Evolutionary conservation across 257 asterid genomes (phyloP).

Genomic region (Salvia hispanica): DNA sequence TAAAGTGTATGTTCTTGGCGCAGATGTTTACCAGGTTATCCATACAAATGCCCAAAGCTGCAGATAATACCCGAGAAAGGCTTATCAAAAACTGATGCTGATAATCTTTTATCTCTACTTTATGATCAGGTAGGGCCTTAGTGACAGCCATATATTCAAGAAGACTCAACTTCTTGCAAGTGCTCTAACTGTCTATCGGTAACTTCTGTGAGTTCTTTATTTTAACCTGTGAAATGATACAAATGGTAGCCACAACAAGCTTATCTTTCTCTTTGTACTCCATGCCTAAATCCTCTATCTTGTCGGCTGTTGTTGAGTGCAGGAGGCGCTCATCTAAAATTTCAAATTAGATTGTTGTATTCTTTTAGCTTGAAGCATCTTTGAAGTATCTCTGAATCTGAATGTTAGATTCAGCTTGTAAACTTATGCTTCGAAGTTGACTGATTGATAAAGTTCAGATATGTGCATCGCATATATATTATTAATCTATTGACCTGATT

Average conservation of each 20-base stretch:
- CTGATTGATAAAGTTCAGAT: background rate
- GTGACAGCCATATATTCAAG: constrained; percentile 28
- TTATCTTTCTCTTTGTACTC: background rate
- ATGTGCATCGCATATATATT: background rate
- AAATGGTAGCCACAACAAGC: background rate
- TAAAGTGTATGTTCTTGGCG: constrained; percentile 30
- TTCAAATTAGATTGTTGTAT: background rate
- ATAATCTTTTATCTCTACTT: constrained; percentile 80
- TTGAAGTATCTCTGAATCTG: background rate
- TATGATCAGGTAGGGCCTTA: constrained; percentile 72
- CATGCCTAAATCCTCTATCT: background rate
- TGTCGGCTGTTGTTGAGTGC: background rate
- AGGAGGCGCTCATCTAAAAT: background rate
- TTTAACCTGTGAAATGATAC: constrained; percentile 12
- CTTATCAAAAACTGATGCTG: constrained; percentile 62
- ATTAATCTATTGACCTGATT: background rate
- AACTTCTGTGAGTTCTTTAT: constrained; percentile 9
- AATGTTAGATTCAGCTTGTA: background rate
- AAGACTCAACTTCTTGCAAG: constrained; percentile 26
- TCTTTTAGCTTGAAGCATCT: background rate
- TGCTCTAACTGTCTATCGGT: constrained; percentile 21
- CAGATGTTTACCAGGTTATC: constrained; percentile 91
- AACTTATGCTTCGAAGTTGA: constrained; percentile 10
- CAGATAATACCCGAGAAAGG: constrained; percentile 83
- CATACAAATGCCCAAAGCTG: constrained; percentile 88